Evolutionary conservation across 306 rosid species (phyloP).

Genomic region (Delonix regia): DNA sequence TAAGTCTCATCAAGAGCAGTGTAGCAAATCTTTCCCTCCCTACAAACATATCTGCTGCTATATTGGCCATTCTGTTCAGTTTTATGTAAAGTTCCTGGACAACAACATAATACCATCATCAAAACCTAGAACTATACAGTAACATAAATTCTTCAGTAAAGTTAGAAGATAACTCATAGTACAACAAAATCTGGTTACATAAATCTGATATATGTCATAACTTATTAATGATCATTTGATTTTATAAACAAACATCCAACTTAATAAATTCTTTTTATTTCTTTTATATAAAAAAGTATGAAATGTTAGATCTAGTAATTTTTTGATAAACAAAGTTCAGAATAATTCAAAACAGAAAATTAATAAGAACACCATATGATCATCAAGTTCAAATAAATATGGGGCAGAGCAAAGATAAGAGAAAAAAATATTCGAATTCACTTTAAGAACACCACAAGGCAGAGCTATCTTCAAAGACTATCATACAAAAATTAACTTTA

Average conservation of each 20-base stretch:
- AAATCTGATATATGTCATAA: constrained; percentile 8
- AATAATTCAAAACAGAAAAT: background rate
- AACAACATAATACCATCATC: constrained; percentile 37
- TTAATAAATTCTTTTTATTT: background rate
- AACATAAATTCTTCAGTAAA: background rate
- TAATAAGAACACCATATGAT: background rate
- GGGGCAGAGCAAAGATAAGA: constrained; percentile 10
- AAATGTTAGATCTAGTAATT: constrained; percentile 8
- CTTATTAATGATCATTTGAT: background rate
- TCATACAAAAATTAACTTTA: constrained; percentile 1
- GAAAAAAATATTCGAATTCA: constrained; percentile 15
- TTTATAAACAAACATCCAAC: constrained; percentile 18
- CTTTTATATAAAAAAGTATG: background rate
- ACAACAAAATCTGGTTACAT: background rate
- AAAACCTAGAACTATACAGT: constrained; percentile 33
- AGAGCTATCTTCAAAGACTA: constrained; percentile 14
- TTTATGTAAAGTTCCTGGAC: constrained; percentile 88
- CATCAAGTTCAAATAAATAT: background rate
- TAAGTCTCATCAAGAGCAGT: constrained; percentile 92
- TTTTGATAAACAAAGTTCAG: background rate
- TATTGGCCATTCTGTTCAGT: constrained; percentile 81
- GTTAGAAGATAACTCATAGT: constrained; percentile 12
- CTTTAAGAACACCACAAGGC: constrained; percentile 2
- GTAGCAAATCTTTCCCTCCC: constrained; percentile 97
- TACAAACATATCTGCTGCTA: constrained; percentile 95